Conservation (phyloP, 2,329 filamentous ascomycete genomes). For the Diatrype stigma region DNA sequence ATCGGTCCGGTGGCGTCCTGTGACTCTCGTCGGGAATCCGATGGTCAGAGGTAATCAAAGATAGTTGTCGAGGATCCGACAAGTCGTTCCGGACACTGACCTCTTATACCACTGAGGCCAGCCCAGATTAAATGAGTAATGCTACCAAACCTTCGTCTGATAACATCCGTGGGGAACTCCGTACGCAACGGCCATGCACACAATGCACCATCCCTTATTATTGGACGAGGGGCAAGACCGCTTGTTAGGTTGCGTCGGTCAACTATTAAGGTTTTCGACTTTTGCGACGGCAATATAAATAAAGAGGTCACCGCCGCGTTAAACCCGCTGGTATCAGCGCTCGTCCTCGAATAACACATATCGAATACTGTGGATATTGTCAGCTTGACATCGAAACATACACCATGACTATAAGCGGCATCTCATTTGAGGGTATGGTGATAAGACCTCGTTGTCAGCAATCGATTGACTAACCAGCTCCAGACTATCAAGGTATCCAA, state of each 20-base stretch:
- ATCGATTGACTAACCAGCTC: conserved; percentile 1
- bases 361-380: no score
- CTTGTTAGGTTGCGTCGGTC: background rate
- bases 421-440: conserved; percentile 5
- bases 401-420: conserved; percentile 9
- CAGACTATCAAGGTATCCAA: conserved; percentile 28
- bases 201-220: background rate
- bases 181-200: background rate
- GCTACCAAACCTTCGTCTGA: background rate
- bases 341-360: no score
- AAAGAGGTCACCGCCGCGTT: no score
- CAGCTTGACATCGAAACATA: background rate
- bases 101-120: background rate
- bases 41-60: no score
- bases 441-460: background rate
- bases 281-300: no score
- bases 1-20: no score
- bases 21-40: no score
- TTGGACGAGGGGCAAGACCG: background rate
- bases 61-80: no score
- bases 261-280: no score
- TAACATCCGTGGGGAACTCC: background rate
- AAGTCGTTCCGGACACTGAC: no score
- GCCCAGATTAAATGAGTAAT: background rate
- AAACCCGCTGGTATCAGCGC: background rate